These are phyloP conservation scores for Trametes maxima DNA, from an alignment of 768 basidiomycete genomes.

Conservation along the genomic window DNA sequence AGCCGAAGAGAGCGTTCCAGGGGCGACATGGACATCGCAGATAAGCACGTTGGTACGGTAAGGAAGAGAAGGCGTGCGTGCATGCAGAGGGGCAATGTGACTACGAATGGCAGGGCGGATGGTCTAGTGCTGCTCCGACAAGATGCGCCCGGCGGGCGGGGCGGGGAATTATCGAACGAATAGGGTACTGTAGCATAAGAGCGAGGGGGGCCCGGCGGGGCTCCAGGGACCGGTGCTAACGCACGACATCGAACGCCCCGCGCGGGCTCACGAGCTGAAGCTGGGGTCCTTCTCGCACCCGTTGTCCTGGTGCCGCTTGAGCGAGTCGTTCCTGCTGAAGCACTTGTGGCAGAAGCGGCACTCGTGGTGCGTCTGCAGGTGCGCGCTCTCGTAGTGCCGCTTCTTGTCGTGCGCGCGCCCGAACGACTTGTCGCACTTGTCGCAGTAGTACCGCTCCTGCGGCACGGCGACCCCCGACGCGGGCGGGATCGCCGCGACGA, in stretches of 20 bases:
- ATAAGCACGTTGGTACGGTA: conserved; percentile 11
- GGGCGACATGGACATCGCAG: neutral
- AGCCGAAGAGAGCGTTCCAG: conserved; percentile 15
- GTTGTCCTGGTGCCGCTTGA: conserved; percentile 82
- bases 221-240: neutral
- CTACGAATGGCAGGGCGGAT: neutral
- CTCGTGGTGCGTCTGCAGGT: conserved; percentile 62
- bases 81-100: conserved; percentile 4
- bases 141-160: neutral
- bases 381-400: conserved; percentile 79
- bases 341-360: conserved; percentile 77
- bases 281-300: conserved; percentile 69
- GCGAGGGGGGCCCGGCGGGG: no score
- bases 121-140: conserved; percentile 4
- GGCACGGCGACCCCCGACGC: conserved; percentile 37
- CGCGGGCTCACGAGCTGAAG: conserved; percentile 21
- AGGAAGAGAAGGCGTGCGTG: neutral
- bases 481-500: conserved; percentile 28
- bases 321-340: conserved; percentile 77
- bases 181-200: conserved; percentile 14
- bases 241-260: conserved; percentile 2
- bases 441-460: conserved; percentile 73
- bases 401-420: conserved; percentile 82
- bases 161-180: conserved; percentile 9
- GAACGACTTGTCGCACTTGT: conserved; percentile 77